Base-by-base conservation (phyloP, 1,139 yeast genomes). In the Lodderomyces jiufengensis region DNA sequence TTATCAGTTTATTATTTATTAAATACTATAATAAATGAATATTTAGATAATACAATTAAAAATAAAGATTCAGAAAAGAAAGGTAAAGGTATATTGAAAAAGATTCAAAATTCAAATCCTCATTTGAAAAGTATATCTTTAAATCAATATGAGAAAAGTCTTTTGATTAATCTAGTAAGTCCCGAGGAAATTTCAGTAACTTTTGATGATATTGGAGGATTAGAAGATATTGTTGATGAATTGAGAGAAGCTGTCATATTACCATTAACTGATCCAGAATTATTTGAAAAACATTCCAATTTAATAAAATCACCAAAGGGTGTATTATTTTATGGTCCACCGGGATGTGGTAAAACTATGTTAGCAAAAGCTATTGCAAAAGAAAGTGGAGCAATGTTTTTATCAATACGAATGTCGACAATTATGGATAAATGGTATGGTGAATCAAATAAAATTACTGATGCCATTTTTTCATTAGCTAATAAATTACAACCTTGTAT, bases 391-490 rank as follows among this genome's bases (percentile, higher is more conserved):
- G 97, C 98, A 0, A 87, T 84, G 50, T 92, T 92, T 60, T 74
- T 92, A 37, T 88, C 90, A 55, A 84, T 92, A 38, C 76, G 95
- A 58, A 86, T 92, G 95, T 87, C 96, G 6, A 82, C 94, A 1
- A 78, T 92, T 15, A 86, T 92, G 94, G 97, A 94, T 63, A 92
- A 92, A 60, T 92, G 97, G 96, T 92, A 87, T 57, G 98, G 98
- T 13, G 98, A 92, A 58, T 81, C 94, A 32, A 92, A 92, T 59
- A 92, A 92, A 63, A 80, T 90, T 32, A 95, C 90, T 2, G 95
- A 92, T 47, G 98, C 97, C 2, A 78, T 92, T 31, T 92, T 92
- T 54, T 83, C 95, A 9, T 70, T 92, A 42, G 98, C 97, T 4
- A 74, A 78, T 43, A 92, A 92, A 56, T 71, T 92, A 31, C 92